Evolutionary conservation across 176 grass and related monocot genomes (phyloP).

Genomic region (Lolium perenne): DNA sequence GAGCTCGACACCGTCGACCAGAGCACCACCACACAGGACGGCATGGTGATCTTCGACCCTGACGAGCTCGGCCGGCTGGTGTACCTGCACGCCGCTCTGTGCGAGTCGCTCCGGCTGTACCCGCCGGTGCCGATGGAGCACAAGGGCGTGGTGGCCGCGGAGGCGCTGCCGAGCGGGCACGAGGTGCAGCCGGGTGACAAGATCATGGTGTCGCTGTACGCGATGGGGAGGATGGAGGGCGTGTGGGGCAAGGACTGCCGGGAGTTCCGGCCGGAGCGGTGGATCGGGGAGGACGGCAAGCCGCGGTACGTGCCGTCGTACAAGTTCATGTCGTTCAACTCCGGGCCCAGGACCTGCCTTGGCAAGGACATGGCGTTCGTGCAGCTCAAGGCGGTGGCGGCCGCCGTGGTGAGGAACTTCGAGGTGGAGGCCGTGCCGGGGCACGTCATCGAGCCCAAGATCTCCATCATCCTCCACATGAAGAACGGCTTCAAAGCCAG

Average conservation of each 20-base stretch:
- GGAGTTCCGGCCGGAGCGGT: constrained; percentile 86
- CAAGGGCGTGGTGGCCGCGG: constrained; percentile 50
- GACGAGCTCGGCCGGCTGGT: constrained; percentile 51
- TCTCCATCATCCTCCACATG: constrained; percentile 24
- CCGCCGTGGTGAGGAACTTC: constrained; percentile 24
- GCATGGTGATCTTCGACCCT: constrained; percentile 49
- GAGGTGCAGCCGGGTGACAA: constrained; percentile 42
- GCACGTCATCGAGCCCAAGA: constrained; percentile 12
- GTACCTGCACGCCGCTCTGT: constrained; percentile 71
- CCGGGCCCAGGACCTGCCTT: background rate
- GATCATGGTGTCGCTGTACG: constrained; percentile 57
- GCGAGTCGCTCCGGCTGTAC: constrained; percentile 70
- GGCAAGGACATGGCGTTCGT: constrained; percentile 28
- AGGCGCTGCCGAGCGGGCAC: constrained; percentile 64
- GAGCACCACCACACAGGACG: background rate
- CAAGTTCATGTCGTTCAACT: constrained; percentile 29
- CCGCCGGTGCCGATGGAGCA: constrained; percentile 73
- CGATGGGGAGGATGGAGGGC: constrained; percentile 65
- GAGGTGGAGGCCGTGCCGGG: constrained; percentile 5
- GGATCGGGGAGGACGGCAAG: constrained; percentile 42
- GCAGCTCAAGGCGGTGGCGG: constrained; percentile 28
- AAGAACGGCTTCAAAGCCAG: constrained; percentile 20
- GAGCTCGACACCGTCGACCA: constrained; percentile 50
- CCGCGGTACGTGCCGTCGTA: constrained; percentile 23
- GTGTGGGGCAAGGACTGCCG: constrained; percentile 86